Evolutionary conservation across 2,329 filamentous ascomycete species (phyloP), one percentile per base, ranked within the genome.

Genomic region (Cryphonectria nitschkei): DNA sequence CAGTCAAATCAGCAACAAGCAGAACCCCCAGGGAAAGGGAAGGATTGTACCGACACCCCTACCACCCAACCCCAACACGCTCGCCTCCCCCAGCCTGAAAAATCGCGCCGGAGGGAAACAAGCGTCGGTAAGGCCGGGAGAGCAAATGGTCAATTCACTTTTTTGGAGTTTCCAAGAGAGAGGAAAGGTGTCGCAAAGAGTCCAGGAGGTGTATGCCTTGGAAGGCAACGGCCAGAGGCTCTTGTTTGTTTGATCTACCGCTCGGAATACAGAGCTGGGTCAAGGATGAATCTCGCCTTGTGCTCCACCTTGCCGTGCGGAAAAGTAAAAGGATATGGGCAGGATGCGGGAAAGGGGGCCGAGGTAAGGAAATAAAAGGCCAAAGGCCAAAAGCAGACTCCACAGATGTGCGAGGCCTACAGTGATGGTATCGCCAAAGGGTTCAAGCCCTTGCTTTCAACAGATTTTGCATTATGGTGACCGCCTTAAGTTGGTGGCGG

Each of bases 211-310:
- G 26, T 7, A 32, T 26, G 26, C n/a, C 37, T 26, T 46, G 7
- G 6, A 11, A 62, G 75, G 74, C 74, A 74, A 68, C 60, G 41
- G n/a, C 8, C 68, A 41, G 52, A 61, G 67, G 52, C 41, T 65
- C 34, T 50, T 67, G n/a, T 66, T 69, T 73, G 50, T 73, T 87
- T 83, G 74, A 85, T 91, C 73, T 91, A 88, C 88, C 89, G 89
- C 89, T 90, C 89, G 88, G 89, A 91, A 91, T 91, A 91, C 89
- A 91, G 87, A 90, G 88, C 86, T 84, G 82, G 79, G 78, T 86
- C 89, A 91, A 91, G 89, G 89, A 91, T 88, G 83, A 83, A 79
- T 89, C 89, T 91, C 88, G 87, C 89, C 89, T 91, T 91, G 89
- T 88, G 88, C 89, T 91, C 89, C 89, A 91, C 89, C 89, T 88